Base-by-base conservation (phyloP, 371 early-diverging fungal genomes). In the Batkoa obscura region DNA sequence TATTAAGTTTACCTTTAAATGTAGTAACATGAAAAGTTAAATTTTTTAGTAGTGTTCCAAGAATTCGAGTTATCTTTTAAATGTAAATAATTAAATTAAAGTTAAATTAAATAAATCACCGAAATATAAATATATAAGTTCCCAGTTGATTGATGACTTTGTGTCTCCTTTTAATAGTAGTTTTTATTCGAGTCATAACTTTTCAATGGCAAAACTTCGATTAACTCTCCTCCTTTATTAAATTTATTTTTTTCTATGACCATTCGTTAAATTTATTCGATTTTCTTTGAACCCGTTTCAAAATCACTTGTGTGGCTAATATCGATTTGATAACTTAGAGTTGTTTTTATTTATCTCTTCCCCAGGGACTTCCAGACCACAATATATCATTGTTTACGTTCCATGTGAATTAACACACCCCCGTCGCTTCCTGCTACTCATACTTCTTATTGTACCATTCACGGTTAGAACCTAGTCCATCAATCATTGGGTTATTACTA, bases 51-150 rank as follows among this genome's bases (percentile, higher is more conserved):
- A 12, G 93, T 94, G 62, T 86, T 88, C 52, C 86, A 81, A 3
- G 94, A 91, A 65, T 86, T 91, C 2, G 88, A 79, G 62, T 94
- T 94, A 64, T 93, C 93, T 80, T 58, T 34, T 45, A 36, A 49
- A 50, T 36, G 13, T 46, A 23, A 61, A 13, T 23, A n/a, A 52
- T 43, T 15, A 33, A 34, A 36, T 30, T 9, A 37, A 50, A 23
- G 4, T 13, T 12, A 1, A 6, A 38, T 10, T 17, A 5, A 56
- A 31, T n/a, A n/a, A n/a, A 23, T 42, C 60, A 73, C 71, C 73
- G 64, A 80, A 80, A 58, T 69, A 75, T 32, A 81, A n/a, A 61
- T 15, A 81, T 68, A 55, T 83, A 88, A 17, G 73, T 69, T 13
- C 88, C 88, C 2, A 78, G 72, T 49, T 81, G 79, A 5, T 66